Conservation (phyloP, 306 rosid species). For the Vigna trinervia region DNA sequence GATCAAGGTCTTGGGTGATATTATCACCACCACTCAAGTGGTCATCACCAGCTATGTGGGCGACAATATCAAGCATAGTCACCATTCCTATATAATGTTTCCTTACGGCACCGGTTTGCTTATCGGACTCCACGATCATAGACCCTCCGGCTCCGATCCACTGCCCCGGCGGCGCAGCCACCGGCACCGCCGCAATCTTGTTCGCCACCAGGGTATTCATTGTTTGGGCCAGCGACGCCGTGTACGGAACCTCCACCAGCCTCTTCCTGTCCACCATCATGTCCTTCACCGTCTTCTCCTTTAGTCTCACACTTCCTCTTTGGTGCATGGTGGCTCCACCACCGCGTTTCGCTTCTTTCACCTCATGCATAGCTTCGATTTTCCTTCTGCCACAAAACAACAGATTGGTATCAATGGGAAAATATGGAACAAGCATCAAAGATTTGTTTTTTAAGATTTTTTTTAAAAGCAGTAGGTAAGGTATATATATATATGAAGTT, state of each 20-base stretch:
- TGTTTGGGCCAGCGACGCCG: conserved; percentile 77
- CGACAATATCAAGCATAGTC: conserved; percentile 86
- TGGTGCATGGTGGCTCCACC: conserved; percentile 40
- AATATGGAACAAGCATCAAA: conserved; percentile 27
- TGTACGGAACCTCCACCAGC: conserved; percentile 89
- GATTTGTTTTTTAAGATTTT: too few species aligned
- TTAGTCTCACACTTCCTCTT: conserved; percentile 41
- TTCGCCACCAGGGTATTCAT: conserved; percentile 80
- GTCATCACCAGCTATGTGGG: conserved; percentile 76
- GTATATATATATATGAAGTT: neutral
- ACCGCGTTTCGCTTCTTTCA: conserved; percentile 10
- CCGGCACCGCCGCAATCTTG: conserved; percentile 76
- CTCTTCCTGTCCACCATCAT: conserved; percentile 65
- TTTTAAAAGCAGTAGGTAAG: neutral
- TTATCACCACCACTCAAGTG: conserved; percentile 47
- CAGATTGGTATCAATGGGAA: neutral
- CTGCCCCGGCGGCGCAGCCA: conserved; percentile 93
- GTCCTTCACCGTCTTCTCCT: conserved; percentile 66
- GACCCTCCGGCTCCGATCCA: conserved; percentile 97
- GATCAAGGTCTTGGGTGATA: conserved; percentile 60
- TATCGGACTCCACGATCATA: conserved; percentile 84
- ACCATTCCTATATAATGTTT: conserved; percentile 92
- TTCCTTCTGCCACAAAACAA: neutral
- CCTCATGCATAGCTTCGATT: conserved; percentile 50
- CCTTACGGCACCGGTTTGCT: conserved; percentile 63